Conservation (phyloP, 2,329 filamentous ascomycete species). For the Tolypocladium amazonense region DNA sequence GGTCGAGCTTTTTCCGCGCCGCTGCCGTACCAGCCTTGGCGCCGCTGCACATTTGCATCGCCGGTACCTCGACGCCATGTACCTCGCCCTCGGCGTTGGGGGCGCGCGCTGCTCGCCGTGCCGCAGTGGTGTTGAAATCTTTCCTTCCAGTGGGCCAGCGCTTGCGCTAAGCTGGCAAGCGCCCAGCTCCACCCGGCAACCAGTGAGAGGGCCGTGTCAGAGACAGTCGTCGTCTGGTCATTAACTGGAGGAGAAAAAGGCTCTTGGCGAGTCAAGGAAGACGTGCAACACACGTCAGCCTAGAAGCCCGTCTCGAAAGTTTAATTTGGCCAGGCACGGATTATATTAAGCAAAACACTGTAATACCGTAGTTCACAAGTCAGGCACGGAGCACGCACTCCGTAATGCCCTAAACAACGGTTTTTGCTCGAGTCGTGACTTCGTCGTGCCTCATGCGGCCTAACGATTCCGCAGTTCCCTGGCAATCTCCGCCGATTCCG, state of each 20-base stretch:
- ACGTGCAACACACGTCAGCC: background rate
- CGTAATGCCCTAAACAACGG: too few relatives aligned
- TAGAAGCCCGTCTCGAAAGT: background rate
- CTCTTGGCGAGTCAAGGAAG: background rate
- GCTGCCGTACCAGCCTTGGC: background rate
- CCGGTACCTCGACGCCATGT: background rate
- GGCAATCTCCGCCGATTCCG: constrained; percentile 1
- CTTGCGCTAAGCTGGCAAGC: background rate
- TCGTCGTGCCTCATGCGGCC: background rate
- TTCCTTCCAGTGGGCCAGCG: background rate
- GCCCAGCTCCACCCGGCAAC: background rate
- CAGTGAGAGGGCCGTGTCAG: background rate
- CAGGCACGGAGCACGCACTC: background rate
- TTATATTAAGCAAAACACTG: background rate
- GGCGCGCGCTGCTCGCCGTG: background rate
- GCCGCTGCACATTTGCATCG: background rate
- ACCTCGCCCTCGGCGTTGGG: background rate
- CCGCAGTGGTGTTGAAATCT: constrained; percentile 1
- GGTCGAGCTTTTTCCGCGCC: background rate
- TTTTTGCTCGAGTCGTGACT: background rate
- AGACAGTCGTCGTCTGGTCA: background rate
- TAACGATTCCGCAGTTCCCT: background rate
- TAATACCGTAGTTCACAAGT: too few relatives aligned
- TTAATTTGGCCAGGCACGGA: background rate
- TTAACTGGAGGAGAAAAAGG: background rate